A percentile compares a stretch with the other conserved stretches of the same genome.
Conservation (phyloP, 305 asterid genomes). For the Fraxinus platypoda region DNA sequence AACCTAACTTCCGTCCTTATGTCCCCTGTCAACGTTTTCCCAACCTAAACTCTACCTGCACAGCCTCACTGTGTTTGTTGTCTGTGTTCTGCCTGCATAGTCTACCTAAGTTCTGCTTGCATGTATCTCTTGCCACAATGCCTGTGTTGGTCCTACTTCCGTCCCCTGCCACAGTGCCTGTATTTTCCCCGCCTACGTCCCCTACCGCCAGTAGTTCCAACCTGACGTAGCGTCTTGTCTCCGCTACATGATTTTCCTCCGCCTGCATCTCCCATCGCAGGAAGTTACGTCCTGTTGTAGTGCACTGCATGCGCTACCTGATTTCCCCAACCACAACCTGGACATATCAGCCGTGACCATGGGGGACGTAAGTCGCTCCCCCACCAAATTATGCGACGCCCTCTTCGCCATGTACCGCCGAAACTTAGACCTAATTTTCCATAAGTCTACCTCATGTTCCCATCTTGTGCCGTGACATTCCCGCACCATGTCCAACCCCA, state of each 20-base stretch:
- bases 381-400: background rate
- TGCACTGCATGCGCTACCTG: too few species aligned
- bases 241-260: background rate
- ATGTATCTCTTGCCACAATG: background rate
- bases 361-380: background rate
- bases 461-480: background rate
- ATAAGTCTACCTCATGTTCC: background rate
- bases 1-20: background rate
- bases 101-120: background rate
- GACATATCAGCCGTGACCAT: background rate
- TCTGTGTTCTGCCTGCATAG: background rate
- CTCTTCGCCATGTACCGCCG: background rate
- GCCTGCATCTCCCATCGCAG: background rate
- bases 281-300: background rate
- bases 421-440: background rate
- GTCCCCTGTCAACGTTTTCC: background rate
- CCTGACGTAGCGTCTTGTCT: background rate
- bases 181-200: background rate
- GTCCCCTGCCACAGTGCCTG: background rate
- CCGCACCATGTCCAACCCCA: background rate
- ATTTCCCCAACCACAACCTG: too few species aligned
- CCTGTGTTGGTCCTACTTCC: background rate
- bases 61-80: background rate
- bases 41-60: background rate
- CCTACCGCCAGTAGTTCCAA: background rate